phyloP scores from a whole-genome alignment of 73 alveolate genomes.

The Durusdinium trenchii region DNA sequence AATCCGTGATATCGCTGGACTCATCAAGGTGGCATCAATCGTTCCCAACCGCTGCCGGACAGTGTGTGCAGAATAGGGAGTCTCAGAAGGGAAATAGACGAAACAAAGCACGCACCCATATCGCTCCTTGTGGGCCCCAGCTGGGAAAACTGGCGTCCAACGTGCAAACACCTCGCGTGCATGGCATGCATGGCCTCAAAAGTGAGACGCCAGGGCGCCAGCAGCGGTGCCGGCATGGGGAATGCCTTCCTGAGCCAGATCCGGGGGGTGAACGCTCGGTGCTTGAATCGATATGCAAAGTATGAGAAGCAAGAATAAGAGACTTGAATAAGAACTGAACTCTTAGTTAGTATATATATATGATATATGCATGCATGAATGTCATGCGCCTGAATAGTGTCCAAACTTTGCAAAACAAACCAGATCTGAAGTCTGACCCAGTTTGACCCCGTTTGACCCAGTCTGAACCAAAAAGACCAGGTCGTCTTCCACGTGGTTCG shows the following conservation, averaged over 20 bases:
- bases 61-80: too few species aligned
- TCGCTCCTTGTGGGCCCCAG: too few species aligned
- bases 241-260: slow-evolving; percentile 99
- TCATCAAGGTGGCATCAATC: slow-evolving; percentile 96
- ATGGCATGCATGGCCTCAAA: not conserved
- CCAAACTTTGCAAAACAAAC: not conserved
- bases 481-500: slow-evolving; percentile 93
- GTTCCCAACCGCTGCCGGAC: not conserved
- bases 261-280: slow-evolving; percentile 98
- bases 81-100: too few species aligned
- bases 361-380: too few species aligned
- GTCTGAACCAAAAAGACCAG: too few species aligned
- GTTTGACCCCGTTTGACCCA: not conserved
- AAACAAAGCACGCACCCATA: too few species aligned
- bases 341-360: too few species aligned
- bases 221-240: slow-evolving; percentile 99
- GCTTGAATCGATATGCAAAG: too few species aligned
- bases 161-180: not conserved
- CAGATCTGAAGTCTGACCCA: not conserved
- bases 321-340: too few species aligned
- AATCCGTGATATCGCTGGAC: slow-evolving; percentile 98
- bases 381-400: too few species aligned
- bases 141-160: too few species aligned
- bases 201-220: slow-evolving; percentile 98
- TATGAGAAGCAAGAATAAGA: too few species aligned